Base-by-base conservation (phyloP, 2,329 filamentous ascomycete species). In the Chrysosporium keratinophilum region DNA sequence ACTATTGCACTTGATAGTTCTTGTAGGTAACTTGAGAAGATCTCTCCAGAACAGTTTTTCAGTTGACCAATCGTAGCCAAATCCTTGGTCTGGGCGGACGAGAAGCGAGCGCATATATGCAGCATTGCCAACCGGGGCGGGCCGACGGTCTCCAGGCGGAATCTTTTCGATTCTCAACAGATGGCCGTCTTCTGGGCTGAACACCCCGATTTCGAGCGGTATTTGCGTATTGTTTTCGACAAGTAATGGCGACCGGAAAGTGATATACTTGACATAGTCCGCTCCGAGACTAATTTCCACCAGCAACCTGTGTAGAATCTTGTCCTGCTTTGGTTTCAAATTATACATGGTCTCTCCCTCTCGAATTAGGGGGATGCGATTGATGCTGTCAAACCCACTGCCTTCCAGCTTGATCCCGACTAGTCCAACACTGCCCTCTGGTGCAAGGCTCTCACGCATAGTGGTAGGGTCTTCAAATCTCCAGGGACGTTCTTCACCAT, bases 201-300 rank as follows among this genome's bases (percentile, higher is more conserved):
- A 96, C 14, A 98, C 83, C 14, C 93, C 94, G 19, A 98, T 71
- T 68, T 98, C 93, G 12, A 98, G 83, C 0, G 93, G 91, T 42
- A 98, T 95, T 65, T 98, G 88, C 0, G 93, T 98, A 58, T 93
- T 87, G 69, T 98, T 98, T 67, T 98, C 93, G 6, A 98, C 83
- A 0, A 96, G 73, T 1, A 98, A 74, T 0, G 93, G 93, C 15
- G 91, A 97, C 23, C 93, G 82, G 64, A 98, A 83, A 1, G 90
- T 98, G 64, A 98, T 94, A 67, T 95, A 94, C 73, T 98, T 98
- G 72, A 98, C 87, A 63, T 97, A 97, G 73, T 98, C 91, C 0
- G 81, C 74, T n/a, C 89, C 93, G 20, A 98, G 78, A 51, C 81
- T 88, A 51, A 98, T 85, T 54, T 98, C 93, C 0, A 97, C 90